A percentile compares a stretch with the other conserved stretches of the same genome.
Conservation (phyloP, 345 rosid genomes). For the Punica granatum region DNA sequence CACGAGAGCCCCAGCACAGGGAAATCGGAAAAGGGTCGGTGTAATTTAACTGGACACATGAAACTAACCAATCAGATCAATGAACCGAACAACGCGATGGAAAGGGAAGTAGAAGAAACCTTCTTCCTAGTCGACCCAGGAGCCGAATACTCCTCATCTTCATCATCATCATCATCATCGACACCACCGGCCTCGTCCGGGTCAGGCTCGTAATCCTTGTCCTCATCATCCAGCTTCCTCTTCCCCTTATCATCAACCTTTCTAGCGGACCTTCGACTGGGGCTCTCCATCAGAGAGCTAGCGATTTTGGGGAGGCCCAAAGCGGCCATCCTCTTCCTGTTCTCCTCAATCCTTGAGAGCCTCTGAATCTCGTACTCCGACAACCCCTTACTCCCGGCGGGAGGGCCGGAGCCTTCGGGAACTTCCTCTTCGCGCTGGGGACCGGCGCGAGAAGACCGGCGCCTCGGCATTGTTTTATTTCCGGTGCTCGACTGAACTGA, state of each 20-base stretch:
- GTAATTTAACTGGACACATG: neutral
- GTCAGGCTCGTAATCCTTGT: slow-evolving; percentile 59
- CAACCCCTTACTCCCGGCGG: slow-evolving; percentile 12
- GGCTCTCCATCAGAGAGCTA: slow-evolving; percentile 30
- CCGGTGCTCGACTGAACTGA: no score
- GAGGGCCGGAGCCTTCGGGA: neutral
- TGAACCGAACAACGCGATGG: neutral
- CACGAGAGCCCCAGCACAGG: neutral
- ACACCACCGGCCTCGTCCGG: slow-evolving; percentile 21
- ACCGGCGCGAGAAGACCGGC: slow-evolving; percentile 3
- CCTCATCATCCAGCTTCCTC: slow-evolving; percentile 40
- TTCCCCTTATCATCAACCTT: slow-evolving; percentile 26
- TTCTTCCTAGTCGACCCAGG: slow-evolving; percentile 5
- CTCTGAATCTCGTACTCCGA: slow-evolving; percentile 68
- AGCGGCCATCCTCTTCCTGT: slow-evolving; percentile 74
- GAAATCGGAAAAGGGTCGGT: neutral
- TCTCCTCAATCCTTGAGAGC: slow-evolving; percentile 66
- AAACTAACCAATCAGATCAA: neutral
- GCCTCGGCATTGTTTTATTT: slow-evolving; percentile 16
- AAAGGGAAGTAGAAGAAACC: neutral
- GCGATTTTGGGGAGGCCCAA: slow-evolving; percentile 58
- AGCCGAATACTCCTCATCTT: neutral
- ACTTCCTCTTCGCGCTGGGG: slow-evolving; percentile 25
- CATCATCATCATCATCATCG: slow-evolving; percentile 12
- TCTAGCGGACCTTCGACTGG: slow-evolving; percentile 19